Conservation (phyloP, 306 rosid species). For the Quercus glauca region DNA sequence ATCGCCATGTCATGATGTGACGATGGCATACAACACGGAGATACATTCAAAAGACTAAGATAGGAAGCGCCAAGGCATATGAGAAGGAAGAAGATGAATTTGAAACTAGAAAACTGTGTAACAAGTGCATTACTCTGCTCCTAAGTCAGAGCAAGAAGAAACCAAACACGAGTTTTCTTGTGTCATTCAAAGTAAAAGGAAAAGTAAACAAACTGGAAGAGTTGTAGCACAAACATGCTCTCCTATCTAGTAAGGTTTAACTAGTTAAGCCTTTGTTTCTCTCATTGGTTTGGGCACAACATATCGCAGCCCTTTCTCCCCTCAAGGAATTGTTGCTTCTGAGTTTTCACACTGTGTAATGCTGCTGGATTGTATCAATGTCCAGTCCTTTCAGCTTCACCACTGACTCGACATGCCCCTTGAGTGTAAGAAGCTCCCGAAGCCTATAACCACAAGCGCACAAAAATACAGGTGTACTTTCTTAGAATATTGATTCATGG, state of each 20-base stretch:
- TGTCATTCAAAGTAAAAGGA: constrained; percentile 31
- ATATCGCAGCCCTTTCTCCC: constrained; percentile 23
- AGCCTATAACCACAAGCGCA: constrained; percentile 47
- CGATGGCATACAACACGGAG: constrained; percentile 20
- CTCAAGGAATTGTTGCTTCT: constrained; percentile 5
- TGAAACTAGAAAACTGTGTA: constrained; percentile 19
- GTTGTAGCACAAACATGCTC: constrained; percentile 38
- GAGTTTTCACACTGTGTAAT: constrained; percentile 75
- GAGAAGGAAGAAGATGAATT: constrained; percentile 1
- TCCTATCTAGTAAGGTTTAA: constrained; percentile 27
- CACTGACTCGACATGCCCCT: constrained; percentile 98
- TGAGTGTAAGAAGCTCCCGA: constrained; percentile 91
- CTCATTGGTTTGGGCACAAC: constrained; percentile 19
- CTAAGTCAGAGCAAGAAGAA: constrained; percentile 28
- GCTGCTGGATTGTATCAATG: constrained; percentile 93
- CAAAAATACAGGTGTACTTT: background rate
- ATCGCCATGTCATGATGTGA: constrained; percentile 8
- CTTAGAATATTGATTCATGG: background rate
- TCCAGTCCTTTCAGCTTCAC: constrained; percentile 96
- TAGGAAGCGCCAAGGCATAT: constrained; percentile 15
- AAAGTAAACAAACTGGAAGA: constrained; percentile 31
- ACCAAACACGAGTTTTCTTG: constrained; percentile 31
- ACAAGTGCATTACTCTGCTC: constrained; percentile 27
- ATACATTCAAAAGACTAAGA: constrained; percentile 1
- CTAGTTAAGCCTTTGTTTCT: constrained; percentile 34